Evolutionary conservation across 345 rosid species (phyloP).

Genomic region (Salix arbutifolia): DNA sequence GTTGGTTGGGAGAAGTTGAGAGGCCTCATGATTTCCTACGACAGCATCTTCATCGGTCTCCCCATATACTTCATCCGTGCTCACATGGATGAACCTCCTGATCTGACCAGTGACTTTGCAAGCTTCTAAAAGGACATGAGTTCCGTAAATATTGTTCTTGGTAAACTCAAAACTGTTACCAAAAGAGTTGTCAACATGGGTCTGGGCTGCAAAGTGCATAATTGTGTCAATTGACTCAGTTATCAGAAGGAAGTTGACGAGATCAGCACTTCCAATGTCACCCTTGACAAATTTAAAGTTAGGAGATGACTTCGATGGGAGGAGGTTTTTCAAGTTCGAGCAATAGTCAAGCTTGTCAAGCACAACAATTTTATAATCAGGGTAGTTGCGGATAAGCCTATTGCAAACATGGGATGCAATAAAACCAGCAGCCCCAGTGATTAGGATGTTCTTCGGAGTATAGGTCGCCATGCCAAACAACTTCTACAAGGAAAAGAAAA

Average conservation of each 20-base stretch:
- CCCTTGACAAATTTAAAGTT: constrained; percentile 87
- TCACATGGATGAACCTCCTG: constrained; percentile 82
- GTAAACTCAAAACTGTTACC: constrained; percentile 95
- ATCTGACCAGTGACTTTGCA: constrained; percentile 92
- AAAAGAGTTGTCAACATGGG: constrained; percentile 83
- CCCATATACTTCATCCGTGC: constrained; percentile 92
- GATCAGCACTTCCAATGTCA: constrained; percentile 81
- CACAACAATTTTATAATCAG: constrained; percentile 79
- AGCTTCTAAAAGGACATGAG: constrained; percentile 85
- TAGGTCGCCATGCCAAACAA: constrained; percentile 31
- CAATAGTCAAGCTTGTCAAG: constrained; percentile 92
- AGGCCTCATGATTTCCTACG: constrained; percentile 90
- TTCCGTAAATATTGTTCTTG: constrained; percentile 80
- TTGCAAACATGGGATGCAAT: constrained; percentile 82
- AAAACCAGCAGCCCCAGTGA: constrained; percentile 88
- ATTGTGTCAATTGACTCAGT: constrained; percentile 83
- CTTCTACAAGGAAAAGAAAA: constrained; percentile 5
- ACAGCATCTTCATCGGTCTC: constrained; percentile 92
- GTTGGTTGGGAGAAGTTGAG: constrained; percentile 91
- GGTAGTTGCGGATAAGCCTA: constrained; percentile 64
- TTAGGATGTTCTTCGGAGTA: constrained; percentile 77
- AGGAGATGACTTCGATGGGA: constrained; percentile 57
- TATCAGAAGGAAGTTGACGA: constrained; percentile 81
- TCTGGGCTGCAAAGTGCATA: constrained; percentile 93
- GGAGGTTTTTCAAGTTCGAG: constrained; percentile 72